A percentile compares a stretch with the other conserved stretches of the same genome.
Evolutionary conservation across 163 green algal species (phyloP).

Genomic region (Trebouxia gelatinosa): DNA sequence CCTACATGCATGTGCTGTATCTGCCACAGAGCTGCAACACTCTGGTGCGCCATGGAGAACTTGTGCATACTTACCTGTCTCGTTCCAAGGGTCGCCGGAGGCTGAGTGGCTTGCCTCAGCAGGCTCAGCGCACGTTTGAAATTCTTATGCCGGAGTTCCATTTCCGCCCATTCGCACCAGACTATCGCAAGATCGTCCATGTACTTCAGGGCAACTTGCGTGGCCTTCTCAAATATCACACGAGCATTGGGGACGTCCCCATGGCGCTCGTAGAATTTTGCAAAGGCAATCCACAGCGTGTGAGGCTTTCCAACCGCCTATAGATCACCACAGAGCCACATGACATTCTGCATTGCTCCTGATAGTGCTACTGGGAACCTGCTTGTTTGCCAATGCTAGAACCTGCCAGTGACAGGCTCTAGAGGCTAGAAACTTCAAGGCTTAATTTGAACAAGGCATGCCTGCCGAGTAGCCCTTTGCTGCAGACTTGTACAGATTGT

Average conservation of each 20-base stretch:
- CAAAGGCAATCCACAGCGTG: slow-evolving; percentile 89
- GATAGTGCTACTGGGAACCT: too few species aligned
- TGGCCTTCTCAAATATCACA: slow-evolving; percentile 91
- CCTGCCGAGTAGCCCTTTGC: too few species aligned
- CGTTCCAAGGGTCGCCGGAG: slow-evolving; percentile 39
- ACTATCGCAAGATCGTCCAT: slow-evolving; percentile 93
- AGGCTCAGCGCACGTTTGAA: slow-evolving; percentile 75
- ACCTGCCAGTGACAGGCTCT: too few species aligned
- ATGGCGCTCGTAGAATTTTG: slow-evolving; percentile 96
- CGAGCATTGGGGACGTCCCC: slow-evolving; percentile 88
- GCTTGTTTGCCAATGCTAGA: too few species aligned
- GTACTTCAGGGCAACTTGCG: slow-evolving; percentile 74
- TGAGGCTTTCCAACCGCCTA: slow-evolving; percentile 86
- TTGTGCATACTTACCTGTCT: slow-evolving; percentile 31
- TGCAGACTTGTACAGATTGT: too few species aligned
- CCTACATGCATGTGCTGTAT: too few species aligned
- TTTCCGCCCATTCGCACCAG: slow-evolving; percentile 95
- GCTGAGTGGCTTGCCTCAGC: slow-evolving; percentile 66
- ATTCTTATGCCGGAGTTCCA: slow-evolving; percentile 94
- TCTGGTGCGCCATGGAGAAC: too few species aligned
- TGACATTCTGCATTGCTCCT: too few species aligned
- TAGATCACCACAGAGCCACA: too few species aligned
- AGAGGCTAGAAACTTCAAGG: too few species aligned
- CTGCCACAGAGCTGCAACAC: neutral
- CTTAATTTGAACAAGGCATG: too few species aligned